These are phyloP conservation scores for Penicillium olsonii DNA, from an alignment of 2,329 filamentous ascomycete species.

Conservation along the genomic window DNA sequence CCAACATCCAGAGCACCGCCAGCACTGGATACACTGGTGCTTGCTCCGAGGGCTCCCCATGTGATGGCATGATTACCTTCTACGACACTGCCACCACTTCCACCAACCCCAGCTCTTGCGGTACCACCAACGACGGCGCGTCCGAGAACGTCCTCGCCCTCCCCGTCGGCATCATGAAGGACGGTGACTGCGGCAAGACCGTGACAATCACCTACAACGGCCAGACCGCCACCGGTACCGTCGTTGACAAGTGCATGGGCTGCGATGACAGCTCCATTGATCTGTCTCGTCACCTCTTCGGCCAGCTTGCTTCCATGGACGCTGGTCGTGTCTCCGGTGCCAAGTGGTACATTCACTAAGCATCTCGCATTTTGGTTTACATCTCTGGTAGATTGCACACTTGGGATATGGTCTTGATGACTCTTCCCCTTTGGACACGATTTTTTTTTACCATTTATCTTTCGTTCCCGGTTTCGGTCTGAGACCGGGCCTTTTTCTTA, in stretches of 20 bases:
- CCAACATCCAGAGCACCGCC: slow-evolving; percentile 14
- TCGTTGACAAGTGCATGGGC: slow-evolving; percentile 76
- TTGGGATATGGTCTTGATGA: slow-evolving; percentile 21
- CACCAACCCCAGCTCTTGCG: slow-evolving; percentile 55
- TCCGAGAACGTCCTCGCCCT: slow-evolving; percentile 69
- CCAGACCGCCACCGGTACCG: slow-evolving; percentile 57
- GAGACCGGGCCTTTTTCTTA: slow-evolving; percentile 11
- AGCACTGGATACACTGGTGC: slow-evolving; percentile 24
- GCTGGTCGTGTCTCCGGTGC: slow-evolving; percentile 46
- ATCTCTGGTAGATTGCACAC: slow-evolving; percentile 28
- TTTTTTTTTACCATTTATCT: slow-evolving; percentile 8
- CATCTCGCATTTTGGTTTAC: slow-evolving; percentile 13
- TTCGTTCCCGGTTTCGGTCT: slow-evolving; percentile 18
- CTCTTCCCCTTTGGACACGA: slow-evolving; percentile 15
- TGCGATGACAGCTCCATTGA: slow-evolving; percentile 62
- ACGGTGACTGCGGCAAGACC: slow-evolving; percentile 69
- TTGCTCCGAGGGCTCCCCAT: slow-evolving; percentile 30
- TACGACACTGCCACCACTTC: slow-evolving; percentile 69
- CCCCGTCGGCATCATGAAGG: slow-evolving; percentile 64
- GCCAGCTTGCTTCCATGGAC: slow-evolving; percentile 44
- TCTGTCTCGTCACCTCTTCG: slow-evolving; percentile 59
- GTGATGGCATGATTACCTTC: slow-evolving; percentile 70
- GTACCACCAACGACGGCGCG: slow-evolving; percentile 59
- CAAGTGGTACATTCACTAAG: slow-evolving; percentile 44
- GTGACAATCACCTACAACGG: slow-evolving; percentile 66